These are phyloP conservation scores for Phytophthora lateralis DNA, from an alignment of 352 stramenopile genomes.

Conservation along the genomic window DNA sequence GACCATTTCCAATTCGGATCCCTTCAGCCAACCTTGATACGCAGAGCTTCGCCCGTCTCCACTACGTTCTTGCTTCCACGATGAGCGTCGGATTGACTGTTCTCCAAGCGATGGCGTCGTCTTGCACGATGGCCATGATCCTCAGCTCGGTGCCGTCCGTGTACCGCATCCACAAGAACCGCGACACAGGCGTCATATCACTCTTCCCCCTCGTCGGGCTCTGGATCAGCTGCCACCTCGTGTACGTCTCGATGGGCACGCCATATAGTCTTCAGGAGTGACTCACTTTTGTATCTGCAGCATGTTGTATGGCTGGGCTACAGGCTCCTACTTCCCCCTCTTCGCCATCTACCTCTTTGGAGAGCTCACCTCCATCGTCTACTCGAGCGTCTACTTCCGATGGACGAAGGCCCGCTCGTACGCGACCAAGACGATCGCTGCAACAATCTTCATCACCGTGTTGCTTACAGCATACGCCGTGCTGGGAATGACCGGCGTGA, in stretches of 20 bases:
- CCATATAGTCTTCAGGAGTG: not conserved
- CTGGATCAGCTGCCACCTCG: conserved; percentile 39
- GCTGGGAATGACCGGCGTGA: conserved; percentile 27
- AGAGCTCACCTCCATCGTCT: conserved; percentile 23
- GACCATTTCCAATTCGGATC: conserved; percentile 25
- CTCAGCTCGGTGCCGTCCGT: conserved; percentile 34
- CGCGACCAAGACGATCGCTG: conserved; percentile 20
- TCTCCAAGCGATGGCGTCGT: conserved; percentile 38
- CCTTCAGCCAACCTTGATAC: conserved; percentile 8
- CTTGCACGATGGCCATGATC: conserved; percentile 41
- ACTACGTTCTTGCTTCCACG: not conserved
- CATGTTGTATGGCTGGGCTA: conserved; percentile 33
- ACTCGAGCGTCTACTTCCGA: conserved; percentile 30
- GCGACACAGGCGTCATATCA: conserved; percentile 23
- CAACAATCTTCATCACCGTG: conserved; percentile 15
- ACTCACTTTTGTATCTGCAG: conserved; percentile 8
- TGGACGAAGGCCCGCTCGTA: conserved; percentile 24
- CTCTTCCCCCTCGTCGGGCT: conserved; percentile 37
- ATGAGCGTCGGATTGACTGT: conserved; percentile 30
- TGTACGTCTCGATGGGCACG: conserved; percentile 19
- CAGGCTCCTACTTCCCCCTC: conserved; percentile 38
- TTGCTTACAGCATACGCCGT: conserved; percentile 29
- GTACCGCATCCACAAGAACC: conserved; percentile 36
- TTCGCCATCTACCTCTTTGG: conserved; percentile 37
- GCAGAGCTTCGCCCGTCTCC: not conserved